Conservation (phyloP, 768 basidiomycete genomes). For the Albatrellus ellisii region DNA sequence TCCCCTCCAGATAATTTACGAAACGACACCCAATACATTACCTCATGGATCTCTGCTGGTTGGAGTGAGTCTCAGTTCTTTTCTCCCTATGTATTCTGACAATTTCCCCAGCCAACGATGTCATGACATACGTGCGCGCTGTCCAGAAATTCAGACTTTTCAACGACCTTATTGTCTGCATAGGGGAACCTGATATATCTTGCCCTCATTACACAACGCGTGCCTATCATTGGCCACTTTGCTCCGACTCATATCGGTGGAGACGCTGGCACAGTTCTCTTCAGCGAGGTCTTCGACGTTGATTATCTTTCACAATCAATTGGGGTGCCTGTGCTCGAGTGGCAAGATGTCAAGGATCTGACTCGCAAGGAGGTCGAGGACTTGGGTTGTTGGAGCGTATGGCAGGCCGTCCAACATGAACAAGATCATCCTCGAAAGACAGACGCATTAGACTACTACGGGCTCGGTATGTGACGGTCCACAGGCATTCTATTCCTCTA, state of each 20-base stretch:
- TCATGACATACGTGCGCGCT: constrained; percentile 58
- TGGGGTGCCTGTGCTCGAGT: constrained; percentile 26
- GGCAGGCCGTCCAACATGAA: constrained; percentile 22
- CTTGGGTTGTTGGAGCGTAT: constrained; percentile 31
- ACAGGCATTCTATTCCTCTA: no score
- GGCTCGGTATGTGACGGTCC: constrained; percentile 21
- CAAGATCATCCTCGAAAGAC: constrained; percentile 18
- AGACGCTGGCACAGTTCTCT: constrained; percentile 20
- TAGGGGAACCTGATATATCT: constrained; percentile 30
- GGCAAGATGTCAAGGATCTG: constrained; percentile 28
- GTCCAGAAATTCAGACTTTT: no score
- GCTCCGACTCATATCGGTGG: constrained; percentile 27
- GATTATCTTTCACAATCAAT: constrained; percentile 23
- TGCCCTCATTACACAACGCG: constrained; percentile 25
- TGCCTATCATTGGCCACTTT: constrained; percentile 28
- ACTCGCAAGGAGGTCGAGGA: constrained; percentile 20
- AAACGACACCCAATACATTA: constrained; percentile 48
- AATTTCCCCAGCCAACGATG: constrained; percentile 47
- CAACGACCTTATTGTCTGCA: no score
- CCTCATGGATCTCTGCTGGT: constrained; percentile 66
- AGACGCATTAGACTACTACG: constrained; percentile 16
- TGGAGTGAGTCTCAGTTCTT: constrained; percentile 33
- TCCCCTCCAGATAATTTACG: constrained; percentile 41
- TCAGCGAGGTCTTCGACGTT: constrained; percentile 31
- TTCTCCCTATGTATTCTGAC: background rate